Evolutionary conservation across 305 asterid species (phyloP).

Genomic region (Fraxinus latifolia): DNA sequence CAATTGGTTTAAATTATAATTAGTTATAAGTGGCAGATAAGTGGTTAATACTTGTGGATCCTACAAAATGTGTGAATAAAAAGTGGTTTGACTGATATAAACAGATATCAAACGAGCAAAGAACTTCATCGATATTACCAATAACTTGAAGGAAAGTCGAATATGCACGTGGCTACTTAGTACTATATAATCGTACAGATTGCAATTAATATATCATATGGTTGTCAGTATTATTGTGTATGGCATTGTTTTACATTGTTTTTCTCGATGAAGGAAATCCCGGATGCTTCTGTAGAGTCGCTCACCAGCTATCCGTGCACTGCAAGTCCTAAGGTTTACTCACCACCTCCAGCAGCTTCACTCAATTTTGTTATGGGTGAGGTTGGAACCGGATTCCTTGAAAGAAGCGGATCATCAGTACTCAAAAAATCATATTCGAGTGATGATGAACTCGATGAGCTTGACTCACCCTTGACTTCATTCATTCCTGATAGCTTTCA

Average conservation of each 20-base stretch:
- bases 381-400: slow-evolving; percentile 52
- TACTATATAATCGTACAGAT: neutral
- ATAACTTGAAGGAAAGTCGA: neutral
- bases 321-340: slow-evolving; percentile 45
- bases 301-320: slow-evolving; percentile 54
- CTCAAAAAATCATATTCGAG: slow-evolving; percentile 67
- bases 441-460: slow-evolving; percentile 84
- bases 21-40: neutral
- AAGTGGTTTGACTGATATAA: neutral
- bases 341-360: slow-evolving; percentile 66
- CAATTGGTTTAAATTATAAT: neutral
- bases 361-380: slow-evolving; percentile 51
- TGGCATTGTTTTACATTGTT: neutral
- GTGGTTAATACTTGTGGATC: neutral
- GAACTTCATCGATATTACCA: neutral
- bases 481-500: slow-evolving; percentile 53
- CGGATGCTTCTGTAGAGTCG: slow-evolving; percentile 30
- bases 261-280: slow-evolving; percentile 39
- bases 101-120: neutral
- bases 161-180: neutral
- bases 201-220: neutral
- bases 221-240: neutral
- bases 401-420: slow-evolving; percentile 48
- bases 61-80: neutral
- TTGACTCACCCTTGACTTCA: slow-evolving; percentile 66